Conservation (phyloP, 2,329 filamentous ascomycete species). For the Aspergillus vadensis region DNA sequence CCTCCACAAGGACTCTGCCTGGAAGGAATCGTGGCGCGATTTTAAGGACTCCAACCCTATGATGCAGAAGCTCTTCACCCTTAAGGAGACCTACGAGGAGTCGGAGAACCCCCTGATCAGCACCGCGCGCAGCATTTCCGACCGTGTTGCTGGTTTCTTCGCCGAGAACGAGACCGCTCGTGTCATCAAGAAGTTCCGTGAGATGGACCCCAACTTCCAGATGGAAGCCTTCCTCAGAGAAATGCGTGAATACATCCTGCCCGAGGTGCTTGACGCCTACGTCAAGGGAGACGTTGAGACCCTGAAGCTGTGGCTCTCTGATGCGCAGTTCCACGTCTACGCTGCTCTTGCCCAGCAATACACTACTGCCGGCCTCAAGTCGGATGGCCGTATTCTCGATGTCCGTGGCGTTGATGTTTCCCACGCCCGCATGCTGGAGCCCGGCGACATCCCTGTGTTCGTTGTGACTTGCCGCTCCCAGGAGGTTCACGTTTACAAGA, state of each 20-base stretch:
- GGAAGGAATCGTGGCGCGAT: constrained; percentile 97
- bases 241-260: constrained; percentile 95
- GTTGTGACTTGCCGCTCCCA: constrained; percentile 96
- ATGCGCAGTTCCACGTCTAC: constrained; percentile 95
- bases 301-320: constrained; percentile 91
- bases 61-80: constrained; percentile 82
- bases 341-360: constrained; percentile 97
- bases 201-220: constrained; percentile 94
- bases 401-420: constrained; percentile 85
- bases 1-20: constrained; percentile 92
- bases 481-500: constrained; percentile 95
- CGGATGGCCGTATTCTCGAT: constrained; percentile 91
- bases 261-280: constrained; percentile 95
- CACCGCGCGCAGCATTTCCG: constrained; percentile 90
- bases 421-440: constrained; percentile 50
- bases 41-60: constrained; percentile 89
- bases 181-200: constrained; percentile 96
- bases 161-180: constrained; percentile 97
- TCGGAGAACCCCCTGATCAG: constrained; percentile 95
- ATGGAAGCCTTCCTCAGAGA: constrained; percentile 93
- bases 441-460: constrained; percentile 73
- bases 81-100: constrained; percentile 88
- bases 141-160: constrained; percentile 91
- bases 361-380: constrained; percentile 87
- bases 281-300: constrained; percentile 93